A percentile compares a stretch with the other conserved stretches of the same genome.
These are phyloP conservation scores for Mortierella hygrophila DNA, from an alignment of 192 early-diverging fungal species.

Conservation along the genomic window DNA sequence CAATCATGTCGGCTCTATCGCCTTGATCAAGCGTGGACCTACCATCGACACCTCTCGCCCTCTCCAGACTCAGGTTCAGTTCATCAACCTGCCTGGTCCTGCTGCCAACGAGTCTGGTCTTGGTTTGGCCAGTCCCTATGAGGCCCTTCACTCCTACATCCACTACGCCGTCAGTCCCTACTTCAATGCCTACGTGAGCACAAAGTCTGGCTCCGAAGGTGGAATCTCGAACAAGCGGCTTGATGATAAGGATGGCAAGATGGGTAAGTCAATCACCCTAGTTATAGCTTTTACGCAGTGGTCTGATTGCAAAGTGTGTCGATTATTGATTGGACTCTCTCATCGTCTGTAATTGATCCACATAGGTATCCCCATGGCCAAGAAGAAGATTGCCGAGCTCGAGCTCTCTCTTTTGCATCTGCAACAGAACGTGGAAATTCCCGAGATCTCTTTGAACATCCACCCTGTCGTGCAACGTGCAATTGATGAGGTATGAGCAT, in stretches of 20 bases:
- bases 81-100: constrained; percentile 91
- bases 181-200: constrained; percentile 93
- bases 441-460: constrained; percentile 88
- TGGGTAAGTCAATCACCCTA: constrained; percentile 60
- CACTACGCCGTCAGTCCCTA: constrained; percentile 95
- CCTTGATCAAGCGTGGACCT: constrained; percentile 81
- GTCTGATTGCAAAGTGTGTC: background rate
- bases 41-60: constrained; percentile 80
- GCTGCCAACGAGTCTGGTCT: constrained; percentile 62
- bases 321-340: background rate
- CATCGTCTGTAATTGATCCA: background rate
- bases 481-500: constrained; percentile 65
- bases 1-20: constrained; percentile 80
- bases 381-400: constrained; percentile 98
- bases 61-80: constrained; percentile 85
- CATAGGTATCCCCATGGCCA: constrained; percentile 92
- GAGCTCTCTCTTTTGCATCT: constrained; percentile 94
- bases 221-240: constrained; percentile 52
- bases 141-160: constrained; percentile 90
- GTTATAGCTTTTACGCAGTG: background rate
- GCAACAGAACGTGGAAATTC: constrained; percentile 99
- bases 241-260: constrained; percentile 79
- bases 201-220: constrained; percentile 71
- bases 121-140: constrained; percentile 76
- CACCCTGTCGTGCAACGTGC: constrained; percentile 85